These are phyloP conservation scores for Sistotremastrum suecicum DNA, from an alignment of 768 basidiomycete species.

Conservation along the genomic window DNA sequence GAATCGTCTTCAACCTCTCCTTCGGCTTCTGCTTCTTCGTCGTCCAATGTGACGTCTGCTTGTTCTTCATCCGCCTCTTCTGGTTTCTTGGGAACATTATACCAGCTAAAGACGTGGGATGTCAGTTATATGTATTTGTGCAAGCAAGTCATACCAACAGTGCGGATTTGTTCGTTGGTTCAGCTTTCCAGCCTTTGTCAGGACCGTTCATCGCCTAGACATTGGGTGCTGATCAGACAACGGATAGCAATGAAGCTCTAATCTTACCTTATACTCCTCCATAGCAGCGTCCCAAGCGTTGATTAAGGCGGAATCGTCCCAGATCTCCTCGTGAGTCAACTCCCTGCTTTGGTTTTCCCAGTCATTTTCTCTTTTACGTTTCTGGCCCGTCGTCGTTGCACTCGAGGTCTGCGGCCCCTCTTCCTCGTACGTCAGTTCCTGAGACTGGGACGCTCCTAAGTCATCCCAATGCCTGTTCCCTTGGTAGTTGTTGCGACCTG, in stretches of 20 bases:
- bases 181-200: conserved; percentile 58
- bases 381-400: not conserved
- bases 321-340: conserved; percentile 61
- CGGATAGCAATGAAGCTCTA: not conserved
- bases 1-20: conserved; percentile 18
- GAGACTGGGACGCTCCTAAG: no score
- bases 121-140: not conserved
- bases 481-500: no score
- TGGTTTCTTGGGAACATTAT: conserved; percentile 40
- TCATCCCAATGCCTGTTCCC: no score
- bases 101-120: conserved; percentile 41
- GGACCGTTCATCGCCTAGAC: conserved; percentile 50
- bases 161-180: conserved; percentile 56
- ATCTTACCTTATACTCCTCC: conserved; percentile 58
- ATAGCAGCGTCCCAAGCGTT: conserved; percentile 76
- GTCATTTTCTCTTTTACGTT: conserved; percentile 8
- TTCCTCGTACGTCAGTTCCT: no score
- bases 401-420: not conserved
- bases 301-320: conserved; percentile 77
- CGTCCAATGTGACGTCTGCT: not conserved
- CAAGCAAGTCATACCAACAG: conserved; percentile 32
- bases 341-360: conserved; percentile 43
- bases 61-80: not conserved
- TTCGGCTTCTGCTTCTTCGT: conserved; percentile 2
- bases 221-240: not conserved